Evolutionary conservation across 2,329 filamentous ascomycete species (phyloP).

Genomic region (Phaeophleospora eucalypticola): DNA sequence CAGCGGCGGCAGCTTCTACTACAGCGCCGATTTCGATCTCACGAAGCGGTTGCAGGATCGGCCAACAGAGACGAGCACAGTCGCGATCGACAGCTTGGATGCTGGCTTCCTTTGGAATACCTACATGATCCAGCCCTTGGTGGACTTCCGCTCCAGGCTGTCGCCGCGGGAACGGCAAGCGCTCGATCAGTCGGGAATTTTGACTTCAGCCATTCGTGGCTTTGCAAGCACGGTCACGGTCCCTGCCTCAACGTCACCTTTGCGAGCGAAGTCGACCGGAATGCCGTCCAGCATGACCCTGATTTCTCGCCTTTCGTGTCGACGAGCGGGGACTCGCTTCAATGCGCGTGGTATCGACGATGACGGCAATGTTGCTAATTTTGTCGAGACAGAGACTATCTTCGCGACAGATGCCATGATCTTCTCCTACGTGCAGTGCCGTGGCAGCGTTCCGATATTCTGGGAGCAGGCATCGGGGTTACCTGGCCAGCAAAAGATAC

Average conservation of each 20-base stretch:
- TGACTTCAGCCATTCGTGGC: slow-evolving; percentile 90
- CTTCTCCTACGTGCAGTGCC: slow-evolving; percentile 90
- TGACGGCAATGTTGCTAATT: slow-evolving; percentile 95
- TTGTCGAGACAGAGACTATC: slow-evolving; percentile 94
- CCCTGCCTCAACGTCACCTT: slow-evolving; percentile 68
- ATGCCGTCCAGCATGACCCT: slow-evolving; percentile 80
- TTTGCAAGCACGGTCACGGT: slow-evolving; percentile 86
- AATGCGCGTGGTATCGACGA: slow-evolving; percentile 97
- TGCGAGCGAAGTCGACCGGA: slow-evolving; percentile 62
- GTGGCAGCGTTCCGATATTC: slow-evolving; percentile 91
- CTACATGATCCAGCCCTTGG: slow-evolving; percentile 92
- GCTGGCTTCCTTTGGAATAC: slow-evolving; percentile 95
- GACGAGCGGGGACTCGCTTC: slow-evolving; percentile 88
- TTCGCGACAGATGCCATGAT: slow-evolving; percentile 76
- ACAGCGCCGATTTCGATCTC: slow-evolving; percentile 95
- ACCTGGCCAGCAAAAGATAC: slow-evolving; percentile 91
- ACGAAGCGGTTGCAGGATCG: slow-evolving; percentile 90
- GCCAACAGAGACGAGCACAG: slow-evolving; percentile 54
- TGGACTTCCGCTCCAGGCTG: slow-evolving; percentile 81
- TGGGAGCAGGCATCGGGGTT: slow-evolving; percentile 93
- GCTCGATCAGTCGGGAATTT: slow-evolving; percentile 79
- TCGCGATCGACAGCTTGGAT: slow-evolving; percentile 90
- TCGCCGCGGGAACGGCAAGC: slow-evolving; percentile 68
- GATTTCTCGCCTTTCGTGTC: slow-evolving; percentile 86
- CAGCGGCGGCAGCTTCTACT: slow-evolving; percentile 93